Base-by-base conservation (phyloP, 164 flowering plant species). In the Stephania yunnanensis region DNA sequence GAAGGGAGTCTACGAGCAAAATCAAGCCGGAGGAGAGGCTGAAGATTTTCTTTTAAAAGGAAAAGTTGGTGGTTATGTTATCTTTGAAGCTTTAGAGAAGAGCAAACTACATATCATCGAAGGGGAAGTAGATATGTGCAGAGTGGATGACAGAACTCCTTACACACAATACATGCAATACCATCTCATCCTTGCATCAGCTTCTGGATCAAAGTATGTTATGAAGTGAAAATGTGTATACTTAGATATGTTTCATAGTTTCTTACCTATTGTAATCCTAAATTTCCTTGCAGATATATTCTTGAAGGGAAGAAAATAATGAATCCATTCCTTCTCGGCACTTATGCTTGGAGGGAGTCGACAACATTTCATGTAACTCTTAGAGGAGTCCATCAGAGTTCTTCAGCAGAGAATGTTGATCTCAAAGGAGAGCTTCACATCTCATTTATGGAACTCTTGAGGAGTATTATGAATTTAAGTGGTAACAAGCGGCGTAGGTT, bases 171-270 rank as follows among this genome's bases (percentile, higher is more conserved):
- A 83, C 73, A 89, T 89, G 92, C 72, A 74, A 45, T 86, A 87
- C 75, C 80, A 74, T 71, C 85, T 89, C 64, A 83, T 83, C 71
- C 84, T 87, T 68, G 87, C 86, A 30, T 84, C 87, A 46, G 80
- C 90, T 73, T 83, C 92, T 73, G 91, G 91, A 75, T 85, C 87
- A 73, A 89, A 89, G 92, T 87, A 70, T 67, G 77, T 69, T 20
- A 29, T 78, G 30, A 36, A 36, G 42, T 36, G 42, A 36, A 36
- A 36, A 36, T 36, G 42, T 36, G 4, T 36, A 36, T 36, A 80
- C 10, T 31, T 6, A 48, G 53, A 48, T 8, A 48, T 48, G 13
- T 72, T 65, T 68, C 46, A 6, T 12, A 8, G 10, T 50, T 65
- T 20, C 0, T 31, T 30, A 36, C 2, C 53, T 72, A 17, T 71